Evolutionary conservation across 106 monocot genomes (phyloP).

Genomic region (Allium cepa): DNA sequence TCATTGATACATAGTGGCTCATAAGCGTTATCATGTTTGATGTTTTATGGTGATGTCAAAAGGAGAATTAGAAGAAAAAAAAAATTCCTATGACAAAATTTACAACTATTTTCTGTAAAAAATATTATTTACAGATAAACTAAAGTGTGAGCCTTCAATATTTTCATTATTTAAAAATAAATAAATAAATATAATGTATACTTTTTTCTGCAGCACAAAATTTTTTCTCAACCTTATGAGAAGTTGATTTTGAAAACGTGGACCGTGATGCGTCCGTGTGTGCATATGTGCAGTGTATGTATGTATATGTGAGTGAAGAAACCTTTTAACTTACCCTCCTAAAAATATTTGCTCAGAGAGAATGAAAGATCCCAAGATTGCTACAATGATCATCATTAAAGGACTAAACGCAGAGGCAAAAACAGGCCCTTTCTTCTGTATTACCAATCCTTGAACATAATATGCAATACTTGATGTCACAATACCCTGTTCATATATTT

Average conservation of each 20-base stretch:
- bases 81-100: not conserved
- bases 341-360: constrained; percentile 68
- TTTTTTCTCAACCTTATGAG: no score
- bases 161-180: no score
- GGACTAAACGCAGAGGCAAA: constrained; percentile 91
- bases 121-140: no score
- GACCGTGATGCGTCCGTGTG: no score
- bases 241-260: no score
- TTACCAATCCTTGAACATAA: constrained; percentile 71
- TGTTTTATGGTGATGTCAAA: no score
- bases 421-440: constrained; percentile 71
- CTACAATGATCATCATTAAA: constrained; percentile 86
- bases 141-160: no score
- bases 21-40: not conserved
- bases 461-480: constrained; percentile 63
- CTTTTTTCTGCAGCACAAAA: no score
- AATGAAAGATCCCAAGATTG: constrained; percentile 81
- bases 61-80: not conserved
- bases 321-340: constrained; percentile 40
- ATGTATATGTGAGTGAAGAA: no score
- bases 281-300: no score
- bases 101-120: no score
- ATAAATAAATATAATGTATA: no score
- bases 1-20: not conserved
- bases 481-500: constrained; percentile 38